A percentile compares a stretch with the other conserved stretches of the same genome.
These are phyloP conservation scores for Sergeia podlipaevii DNA, from an alignment of 208 protist species.

Conservation along the genomic window DNA sequence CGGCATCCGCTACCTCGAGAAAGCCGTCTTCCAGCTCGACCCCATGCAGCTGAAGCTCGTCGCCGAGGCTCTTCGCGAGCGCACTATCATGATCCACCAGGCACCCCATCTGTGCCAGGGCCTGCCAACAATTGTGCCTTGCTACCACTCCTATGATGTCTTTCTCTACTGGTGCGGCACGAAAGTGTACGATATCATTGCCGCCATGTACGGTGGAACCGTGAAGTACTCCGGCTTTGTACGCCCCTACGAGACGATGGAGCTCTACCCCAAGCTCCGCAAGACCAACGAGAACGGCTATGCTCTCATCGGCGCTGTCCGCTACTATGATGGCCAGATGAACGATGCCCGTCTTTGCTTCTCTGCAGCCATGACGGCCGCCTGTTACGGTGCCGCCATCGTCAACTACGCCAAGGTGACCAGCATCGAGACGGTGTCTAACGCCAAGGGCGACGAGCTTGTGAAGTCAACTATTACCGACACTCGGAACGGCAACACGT, in stretches of 20 bases:
- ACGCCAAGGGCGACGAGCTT: conserved; percentile 38
- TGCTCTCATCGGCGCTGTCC: conserved; percentile 82
- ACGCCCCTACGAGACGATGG: conserved; percentile 66
- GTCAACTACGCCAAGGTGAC: conserved; percentile 91
- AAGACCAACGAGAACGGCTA: conserved; percentile 45
- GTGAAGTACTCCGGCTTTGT: conserved; percentile 85
- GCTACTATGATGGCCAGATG: conserved; percentile 96
- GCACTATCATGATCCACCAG: conserved; percentile 92
- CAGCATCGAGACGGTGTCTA: conserved; percentile 44
- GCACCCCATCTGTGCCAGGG: conserved; percentile 91
- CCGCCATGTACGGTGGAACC: conserved; percentile 67
- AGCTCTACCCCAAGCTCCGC: conserved; percentile 70
- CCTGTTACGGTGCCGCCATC: conserved; percentile 86
- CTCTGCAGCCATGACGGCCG: conserved; percentile 90
- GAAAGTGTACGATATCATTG: conserved; percentile 90
- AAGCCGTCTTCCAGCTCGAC: conserved; percentile 84
- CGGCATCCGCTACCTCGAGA: conserved; percentile 96
- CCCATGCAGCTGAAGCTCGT: conserved; percentile 89
- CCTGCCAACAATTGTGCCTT: conserved; percentile 92
- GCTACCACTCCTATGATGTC: conserved; percentile 86
- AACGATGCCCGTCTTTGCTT: conserved; percentile 97
- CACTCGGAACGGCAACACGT: conserved; percentile 51
- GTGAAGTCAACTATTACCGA: conserved; percentile 82
- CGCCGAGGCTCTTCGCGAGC: conserved; percentile 89
- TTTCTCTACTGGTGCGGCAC: conserved; percentile 79